Conservation (phyloP, 306 rosid genomes). For the Rubus parviflorus region DNA sequence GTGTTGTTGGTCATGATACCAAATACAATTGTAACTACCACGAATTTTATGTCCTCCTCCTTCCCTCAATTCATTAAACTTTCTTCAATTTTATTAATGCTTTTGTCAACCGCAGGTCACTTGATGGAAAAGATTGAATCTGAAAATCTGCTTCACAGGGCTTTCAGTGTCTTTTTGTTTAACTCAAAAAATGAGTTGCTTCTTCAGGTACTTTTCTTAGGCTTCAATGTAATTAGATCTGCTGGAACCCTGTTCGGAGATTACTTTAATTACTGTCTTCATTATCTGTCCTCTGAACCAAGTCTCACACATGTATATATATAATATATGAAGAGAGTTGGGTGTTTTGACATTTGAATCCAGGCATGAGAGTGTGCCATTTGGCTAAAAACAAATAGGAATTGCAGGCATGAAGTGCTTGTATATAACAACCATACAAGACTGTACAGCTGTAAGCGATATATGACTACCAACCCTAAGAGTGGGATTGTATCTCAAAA, state of each 20-base stretch:
- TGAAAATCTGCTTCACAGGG: conserved; percentile 82
- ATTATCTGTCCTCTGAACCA: background rate
- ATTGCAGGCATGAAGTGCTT: background rate
- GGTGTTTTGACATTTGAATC: too few relatives aligned
- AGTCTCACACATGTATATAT: background rate
- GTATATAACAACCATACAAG: background rate
- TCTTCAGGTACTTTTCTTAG: conserved; percentile 65
- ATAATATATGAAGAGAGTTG: too few relatives aligned
- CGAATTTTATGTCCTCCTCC: too few relatives aligned
- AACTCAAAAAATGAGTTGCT: conserved; percentile 91
- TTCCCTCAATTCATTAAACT: too few relatives aligned
- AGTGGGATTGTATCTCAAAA: background rate
- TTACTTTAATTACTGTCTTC: background rate
- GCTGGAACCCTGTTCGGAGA: background rate
- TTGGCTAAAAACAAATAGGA: background rate
- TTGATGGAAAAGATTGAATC: conserved; percentile 95
- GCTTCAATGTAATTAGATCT: background rate
- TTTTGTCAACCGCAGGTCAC: conserved; percentile 61
- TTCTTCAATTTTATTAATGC: conserved; percentile 19
- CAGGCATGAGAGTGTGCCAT: background rate
- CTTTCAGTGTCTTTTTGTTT: conserved; percentile 94
- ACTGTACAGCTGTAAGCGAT: background rate
- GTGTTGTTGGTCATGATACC: conserved; percentile 87
- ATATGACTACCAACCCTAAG: background rate
- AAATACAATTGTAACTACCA: conserved; percentile 85